Evolutionary conservation across 2,329 filamentous ascomycete genomes (phyloP), one percentile per base, ranked within the genome.

Genomic region (Orbilia quercus): DNA sequence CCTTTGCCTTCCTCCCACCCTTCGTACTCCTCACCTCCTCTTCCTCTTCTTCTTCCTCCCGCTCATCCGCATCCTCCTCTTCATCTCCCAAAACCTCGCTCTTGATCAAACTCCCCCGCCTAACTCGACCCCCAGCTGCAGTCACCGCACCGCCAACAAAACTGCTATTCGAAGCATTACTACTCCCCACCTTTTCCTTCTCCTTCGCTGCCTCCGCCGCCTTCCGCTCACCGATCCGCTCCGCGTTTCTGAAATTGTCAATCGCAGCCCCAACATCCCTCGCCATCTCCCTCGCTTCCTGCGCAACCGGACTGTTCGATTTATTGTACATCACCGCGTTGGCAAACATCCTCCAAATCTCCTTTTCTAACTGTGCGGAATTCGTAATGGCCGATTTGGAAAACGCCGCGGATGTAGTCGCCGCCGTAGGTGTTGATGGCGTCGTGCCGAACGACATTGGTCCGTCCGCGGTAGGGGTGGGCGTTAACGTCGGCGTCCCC

Each of bases 311-410:
- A 22, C 75, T 78, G 9, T 67, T 75, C 14, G 74, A 76, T 72
- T 78, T 78, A 77, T 98, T 98, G 83, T 96, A 99, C 95, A 99
- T 98, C 81, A 97, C 90, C 16, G 95, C 94, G 78, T 98, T 98
- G 76, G 92, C 92, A 80, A 98, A 96, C 91, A 98, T 97, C 77
- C 96, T 91, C 77, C 96, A 91, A 9, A 98, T 83, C 80, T 98
- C 94, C 76, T 92, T 91, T 81, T 98, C 94, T 14, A 98, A 85
- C 80, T 98, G 95, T 0, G 90, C 88, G 55, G 91, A 93, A 80
- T 98, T 98, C 80, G 98, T 91, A 77, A 98, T 96, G 18, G 89
- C 91, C 51, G 74, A 73, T 16, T 16, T 65, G 47, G 42, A 70
- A 48, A 23, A 64, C 60, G 50, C 65, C 45, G 64, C 76, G 91